Base-by-base conservation (phyloP, 495 filamentous ascomycete species). In the Neurospora terricola region DNA sequence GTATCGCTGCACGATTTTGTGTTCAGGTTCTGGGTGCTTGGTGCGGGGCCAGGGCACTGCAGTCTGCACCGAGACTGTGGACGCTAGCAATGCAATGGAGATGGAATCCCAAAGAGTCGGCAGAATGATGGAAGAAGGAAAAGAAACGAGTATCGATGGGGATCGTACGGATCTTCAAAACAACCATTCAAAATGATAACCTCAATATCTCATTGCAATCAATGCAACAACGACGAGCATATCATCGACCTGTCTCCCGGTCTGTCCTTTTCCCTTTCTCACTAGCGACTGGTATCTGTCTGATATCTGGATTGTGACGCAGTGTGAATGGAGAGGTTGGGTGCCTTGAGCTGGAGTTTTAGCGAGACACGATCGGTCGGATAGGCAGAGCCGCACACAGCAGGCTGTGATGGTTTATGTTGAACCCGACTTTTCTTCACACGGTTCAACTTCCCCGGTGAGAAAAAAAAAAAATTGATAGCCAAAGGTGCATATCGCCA, bases 1-100 rank as follows among this genome's bases (percentile, higher is more conserved):
- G 75, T 62, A 70, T 74, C 73, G 71, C 62, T 72, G 75, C 73
- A 77, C 66, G 71, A 77, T 74, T 72, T 45, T 23, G n/a, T 54
- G n/a, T 45, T 45, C 42, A 45, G 45, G 45, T 54, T 38, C 48
- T 70, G 42, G 42, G 18, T 45, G 42, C 39, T 16, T 62, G 27
- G 14, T 59, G 75, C 72, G 72, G 73, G 74, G 77, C 54, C 27
- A 62, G 54, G 54, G 27, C 54, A 7, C n/a, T 62, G 23, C 23
- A 62, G 23, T 62, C 23, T 62, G 54, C 23, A 62, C 54, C 54
- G 54, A 62, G 54, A 62, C 54, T 62, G 23, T 62, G 54, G 54
- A 62, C 54, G 27, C 54, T 62, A 62, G 54, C 27, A 62, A 62
- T 62, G 54, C 54, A 62, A 62, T 54, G 10, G 45, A 54, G 21